These are phyloP conservation scores for Neonectria ditissima DNA, from an alignment of 2,329 filamentous ascomycete species.

Conservation along the genomic window DNA sequence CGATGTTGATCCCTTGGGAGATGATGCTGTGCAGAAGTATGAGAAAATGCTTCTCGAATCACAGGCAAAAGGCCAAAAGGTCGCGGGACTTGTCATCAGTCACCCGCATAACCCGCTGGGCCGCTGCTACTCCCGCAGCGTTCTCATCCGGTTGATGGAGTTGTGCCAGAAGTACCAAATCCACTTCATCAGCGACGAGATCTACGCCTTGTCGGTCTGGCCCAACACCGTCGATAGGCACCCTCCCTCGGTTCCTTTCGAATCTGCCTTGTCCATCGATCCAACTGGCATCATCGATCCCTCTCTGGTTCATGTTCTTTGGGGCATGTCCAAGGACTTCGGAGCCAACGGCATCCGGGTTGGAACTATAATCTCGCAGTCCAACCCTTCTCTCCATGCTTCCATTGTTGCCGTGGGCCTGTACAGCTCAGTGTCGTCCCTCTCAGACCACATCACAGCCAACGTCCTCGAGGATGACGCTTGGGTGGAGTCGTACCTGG, in stretches of 20 bases:
- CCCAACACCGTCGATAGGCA: constrained; percentile 50
- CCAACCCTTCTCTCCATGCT: constrained; percentile 53
- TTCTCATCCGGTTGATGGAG: constrained; percentile 56
- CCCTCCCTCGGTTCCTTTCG: constrained; percentile 52
- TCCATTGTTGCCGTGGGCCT: constrained; percentile 53
- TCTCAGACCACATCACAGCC: constrained; percentile 56
- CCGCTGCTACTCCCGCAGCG: constrained; percentile 56
- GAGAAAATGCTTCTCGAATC: constrained; percentile 56
- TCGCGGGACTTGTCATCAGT: constrained; percentile 63
- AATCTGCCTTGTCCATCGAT: constrained; percentile 60
- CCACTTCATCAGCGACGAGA: constrained; percentile 64
- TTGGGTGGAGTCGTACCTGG: constrained; percentile 59
- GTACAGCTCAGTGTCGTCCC: constrained; percentile 59
- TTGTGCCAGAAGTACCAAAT: constrained; percentile 61
- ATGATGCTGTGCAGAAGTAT: constrained; percentile 56
- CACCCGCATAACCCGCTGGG: constrained; percentile 66
- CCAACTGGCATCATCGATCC: constrained; percentile 59
- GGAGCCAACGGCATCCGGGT: constrained; percentile 67
- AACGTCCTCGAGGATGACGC: constrained; percentile 57
- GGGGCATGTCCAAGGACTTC: constrained; percentile 64
- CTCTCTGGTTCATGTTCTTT: constrained; percentile 62
- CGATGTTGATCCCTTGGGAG: constrained; percentile 56
- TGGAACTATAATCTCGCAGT: constrained; percentile 62
- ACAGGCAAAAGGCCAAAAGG: constrained; percentile 52
- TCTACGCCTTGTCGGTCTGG: constrained; percentile 65